A percentile compares a stretch with the other conserved stretches of the same genome.
These are phyloP conservation scores for Salix exigua DNA, from an alignment of 345 rosid genomes.

Conservation along the genomic window DNA sequence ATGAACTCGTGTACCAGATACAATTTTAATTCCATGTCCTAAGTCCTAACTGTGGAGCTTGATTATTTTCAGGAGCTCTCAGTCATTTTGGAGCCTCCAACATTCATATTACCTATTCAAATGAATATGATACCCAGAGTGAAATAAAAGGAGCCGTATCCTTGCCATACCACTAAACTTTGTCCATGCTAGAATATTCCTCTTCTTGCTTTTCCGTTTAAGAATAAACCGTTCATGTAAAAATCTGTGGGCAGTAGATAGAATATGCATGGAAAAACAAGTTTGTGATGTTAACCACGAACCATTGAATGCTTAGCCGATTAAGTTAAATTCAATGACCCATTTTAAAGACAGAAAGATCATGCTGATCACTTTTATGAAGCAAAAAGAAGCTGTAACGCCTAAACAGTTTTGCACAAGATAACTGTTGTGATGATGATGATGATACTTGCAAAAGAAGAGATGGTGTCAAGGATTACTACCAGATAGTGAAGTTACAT, in stretches of 20 bases:
- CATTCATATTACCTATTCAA: neutral
- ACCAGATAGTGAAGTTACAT: conserved; percentile 15
- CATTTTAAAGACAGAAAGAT: neutral
- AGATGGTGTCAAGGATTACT: neutral
- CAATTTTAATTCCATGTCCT: neutral
- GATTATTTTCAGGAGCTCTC: neutral
- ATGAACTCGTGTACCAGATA: neutral
- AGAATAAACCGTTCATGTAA: neutral
- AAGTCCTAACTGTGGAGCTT: neutral
- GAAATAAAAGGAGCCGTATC: neutral
- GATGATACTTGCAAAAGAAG: neutral
- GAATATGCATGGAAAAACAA: neutral
- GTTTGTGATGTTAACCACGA: neutral
- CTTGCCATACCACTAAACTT: neutral
- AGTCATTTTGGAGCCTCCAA: neutral
- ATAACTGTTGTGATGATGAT: neutral
- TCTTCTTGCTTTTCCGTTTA: neutral
- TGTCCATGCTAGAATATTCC: neutral
- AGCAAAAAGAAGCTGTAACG: neutral
- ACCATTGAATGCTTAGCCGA: neutral
- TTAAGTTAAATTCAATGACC: neutral
- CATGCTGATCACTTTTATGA: neutral
- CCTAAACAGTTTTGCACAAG: neutral
- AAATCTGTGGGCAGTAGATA: neutral
- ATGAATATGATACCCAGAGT: neutral